Base-by-base conservation (phyloP, 2,329 filamentous ascomycete genomes). In the Sarocladium brachiariae region DNA sequence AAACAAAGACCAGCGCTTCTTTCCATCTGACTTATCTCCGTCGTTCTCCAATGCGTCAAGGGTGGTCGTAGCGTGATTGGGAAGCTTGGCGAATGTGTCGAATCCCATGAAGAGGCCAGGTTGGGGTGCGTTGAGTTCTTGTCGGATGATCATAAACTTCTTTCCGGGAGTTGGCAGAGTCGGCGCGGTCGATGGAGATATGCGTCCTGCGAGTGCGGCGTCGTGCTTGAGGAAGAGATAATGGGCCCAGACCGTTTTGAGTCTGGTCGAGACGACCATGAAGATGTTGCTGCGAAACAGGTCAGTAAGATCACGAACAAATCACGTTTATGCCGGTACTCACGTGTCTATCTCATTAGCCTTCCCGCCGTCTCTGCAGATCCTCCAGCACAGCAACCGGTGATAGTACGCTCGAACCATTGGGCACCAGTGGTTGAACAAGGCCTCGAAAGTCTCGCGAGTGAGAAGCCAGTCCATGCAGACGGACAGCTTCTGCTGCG, bases 331-430 rank as follows among this genome's bases (percentile, higher is more conserved):
- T 5, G 3, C 16, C 18, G 39, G 23, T 24, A 76, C 86, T 75
- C 73, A 89, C 84, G 76, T 67, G 62, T 93, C 87, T 35, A 80
- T 65, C 24, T 82, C 76, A 39, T 80, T 79, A 19, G 80, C 73
- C 43, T 77, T 79, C 14, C 84, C 88, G 49, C 83, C 80, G 60
- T 86, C 87, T 55, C 91, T 78, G 56, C 87, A 92, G 45, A 96
- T 73, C 53, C 90, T 81, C 91, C 91, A 96, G 67, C 89, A 95
- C 19, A 96, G 68, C 47, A 96, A 71, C 43, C 91, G 87, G 79
- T 95, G 93, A 63, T 86, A 96, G 65, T 96, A 96, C 13, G 89
- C 86, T 54, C 91, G 81, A 19, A 96, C 89, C 91, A 96, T 95
- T 0, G 91, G 89, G 61, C 89, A 95, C 90, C 91, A 96, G 61